Evolutionary conservation across 2,329 filamentous ascomycete genomes (phyloP).

Genomic region (Uncinocarpus reesii): DNA sequence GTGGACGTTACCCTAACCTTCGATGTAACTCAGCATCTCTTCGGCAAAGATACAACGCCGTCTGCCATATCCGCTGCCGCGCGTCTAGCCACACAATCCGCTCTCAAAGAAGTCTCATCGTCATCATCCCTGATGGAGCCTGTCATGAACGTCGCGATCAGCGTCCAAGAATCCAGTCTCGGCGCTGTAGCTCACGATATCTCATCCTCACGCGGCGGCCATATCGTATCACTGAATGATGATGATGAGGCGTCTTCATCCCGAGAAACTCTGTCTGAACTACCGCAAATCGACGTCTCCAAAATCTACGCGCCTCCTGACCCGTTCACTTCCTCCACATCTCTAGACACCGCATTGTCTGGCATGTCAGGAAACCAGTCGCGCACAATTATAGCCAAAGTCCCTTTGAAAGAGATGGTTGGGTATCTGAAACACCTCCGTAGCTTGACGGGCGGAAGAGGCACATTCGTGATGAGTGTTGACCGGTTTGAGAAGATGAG

Average conservation of each 20-base stretch:
- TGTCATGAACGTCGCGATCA: conserved; percentile 82
- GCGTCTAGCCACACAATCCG: conserved; percentile 56
- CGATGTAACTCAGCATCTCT: conserved; percentile 54
- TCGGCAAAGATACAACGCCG: conserved; percentile 55
- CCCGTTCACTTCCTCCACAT: conserved; percentile 52
- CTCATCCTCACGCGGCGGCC: conserved; percentile 60
- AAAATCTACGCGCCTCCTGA: conserved; percentile 82
- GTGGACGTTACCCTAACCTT: conserved; percentile 61
- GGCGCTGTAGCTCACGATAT: conserved; percentile 77
- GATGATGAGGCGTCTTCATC: conserved; percentile 30
- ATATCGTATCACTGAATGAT: conserved; percentile 60
- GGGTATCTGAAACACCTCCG: conserved; percentile 83
- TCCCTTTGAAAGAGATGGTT: conserved; percentile 93
- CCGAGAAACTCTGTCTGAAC: conserved; percentile 25
- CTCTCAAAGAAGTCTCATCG: conserved; percentile 50
- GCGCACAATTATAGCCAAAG: conserved; percentile 65
- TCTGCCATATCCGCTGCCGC: conserved; percentile 59
- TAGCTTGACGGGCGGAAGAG: conserved; percentile 76
- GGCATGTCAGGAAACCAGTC: conserved; percentile 34
- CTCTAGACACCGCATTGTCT: not conserved
- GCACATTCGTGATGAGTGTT: conserved; percentile 64
- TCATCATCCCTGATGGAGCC: conserved; percentile 72
- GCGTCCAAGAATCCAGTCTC: conserved; percentile 69
- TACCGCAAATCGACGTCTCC: conserved; percentile 52
- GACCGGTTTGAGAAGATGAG: conserved; percentile 61